Evolutionary conservation across 1,284 basidiomycete species (phyloP).

Genomic region (Ceratobasidium sp.): DNA sequence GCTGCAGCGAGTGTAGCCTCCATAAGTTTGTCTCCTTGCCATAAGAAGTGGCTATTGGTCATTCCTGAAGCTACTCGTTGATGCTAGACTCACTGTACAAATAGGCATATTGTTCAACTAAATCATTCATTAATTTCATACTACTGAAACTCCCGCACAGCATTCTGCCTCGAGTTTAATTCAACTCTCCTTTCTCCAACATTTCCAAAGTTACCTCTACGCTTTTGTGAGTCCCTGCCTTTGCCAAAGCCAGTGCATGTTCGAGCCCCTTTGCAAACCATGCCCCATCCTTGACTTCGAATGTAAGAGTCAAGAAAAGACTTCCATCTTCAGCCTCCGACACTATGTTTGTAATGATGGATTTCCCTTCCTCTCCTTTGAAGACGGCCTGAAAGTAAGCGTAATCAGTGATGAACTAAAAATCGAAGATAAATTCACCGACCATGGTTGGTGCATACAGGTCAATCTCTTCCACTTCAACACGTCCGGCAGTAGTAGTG

Average conservation of each 20-base stretch:
- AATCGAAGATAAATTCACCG: not conserved
- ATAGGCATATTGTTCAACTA: too few species aligned
- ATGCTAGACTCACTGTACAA: too few species aligned
- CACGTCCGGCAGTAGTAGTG: not conserved
- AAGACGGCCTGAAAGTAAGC: not conserved
- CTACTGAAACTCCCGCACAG: too few species aligned
- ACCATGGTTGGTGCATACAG: slow-evolving; percentile 17
- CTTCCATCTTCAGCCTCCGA: not conserved
- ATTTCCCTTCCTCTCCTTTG: not conserved
- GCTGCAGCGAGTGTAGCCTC: too few species aligned
- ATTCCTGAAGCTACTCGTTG: too few species aligned
- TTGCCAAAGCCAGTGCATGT: not conserved
- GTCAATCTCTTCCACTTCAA: slow-evolving; percentile 4
- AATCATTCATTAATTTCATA: too few species aligned
- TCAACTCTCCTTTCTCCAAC: slow-evolving; percentile 24
- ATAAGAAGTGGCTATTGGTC: too few species aligned
- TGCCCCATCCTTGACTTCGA: not conserved
- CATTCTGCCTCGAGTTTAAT: not conserved
- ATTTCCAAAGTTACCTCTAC: slow-evolving; percentile 8
- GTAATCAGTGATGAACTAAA: not conserved
- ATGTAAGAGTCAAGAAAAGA: slow-evolving; percentile 9
- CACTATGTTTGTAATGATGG: slow-evolving; percentile 1
- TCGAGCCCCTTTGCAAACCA: not conserved
- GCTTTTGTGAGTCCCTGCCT: not conserved
- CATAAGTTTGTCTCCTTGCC: too few species aligned